Evolutionary conservation across 352 stramenopile genomes (phyloP).

Genomic region (Hyaloperonospora brassicae): DNA sequence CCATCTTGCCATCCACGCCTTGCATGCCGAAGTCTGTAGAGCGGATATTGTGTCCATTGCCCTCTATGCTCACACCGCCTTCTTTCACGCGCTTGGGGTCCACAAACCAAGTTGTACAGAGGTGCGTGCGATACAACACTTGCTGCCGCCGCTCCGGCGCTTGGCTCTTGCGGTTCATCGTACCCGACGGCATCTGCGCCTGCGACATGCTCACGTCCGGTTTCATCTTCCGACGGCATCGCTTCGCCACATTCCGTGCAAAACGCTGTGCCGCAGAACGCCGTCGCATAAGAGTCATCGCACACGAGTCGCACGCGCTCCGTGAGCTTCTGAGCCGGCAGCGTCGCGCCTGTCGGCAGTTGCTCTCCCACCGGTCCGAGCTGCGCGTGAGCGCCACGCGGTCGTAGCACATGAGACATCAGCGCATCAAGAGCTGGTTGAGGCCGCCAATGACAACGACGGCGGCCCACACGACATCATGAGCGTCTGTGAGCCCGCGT

Average conservation of each 20-base stretch:
- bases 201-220: slow-evolving; percentile 83
- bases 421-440: slow-evolving; percentile 83
- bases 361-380: slow-evolving; percentile 58
- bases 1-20: slow-evolving; percentile 77
- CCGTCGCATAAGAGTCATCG: slow-evolving; percentile 85
- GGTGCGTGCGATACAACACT: slow-evolving; percentile 71
- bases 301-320: slow-evolving; percentile 80
- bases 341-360: slow-evolving; percentile 54
- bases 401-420: slow-evolving; percentile 86
- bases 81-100: slow-evolving; percentile 79
- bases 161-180: slow-evolving; percentile 72
- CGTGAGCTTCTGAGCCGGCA: slow-evolving; percentile 38
- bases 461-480: slow-evolving; percentile 80
- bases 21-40: slow-evolving; percentile 83
- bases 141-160: slow-evolving; percentile 78
- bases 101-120: slow-evolving; percentile 83
- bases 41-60: slow-evolving; percentile 73
- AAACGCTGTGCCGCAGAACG: slow-evolving; percentile 73
- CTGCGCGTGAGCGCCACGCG: slow-evolving; percentile 62
- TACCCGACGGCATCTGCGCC: slow-evolving; percentile 76
- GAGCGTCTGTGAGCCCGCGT: slow-evolving; percentile 44
- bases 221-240: slow-evolving; percentile 70
- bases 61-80: slow-evolving; percentile 58
- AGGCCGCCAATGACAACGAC: slow-evolving; percentile 49
- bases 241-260: slow-evolving; percentile 85